Evolutionary conservation across 805 yeast genomes (phyloP).

Genomic region (Pichia sporocuriosa): DNA sequence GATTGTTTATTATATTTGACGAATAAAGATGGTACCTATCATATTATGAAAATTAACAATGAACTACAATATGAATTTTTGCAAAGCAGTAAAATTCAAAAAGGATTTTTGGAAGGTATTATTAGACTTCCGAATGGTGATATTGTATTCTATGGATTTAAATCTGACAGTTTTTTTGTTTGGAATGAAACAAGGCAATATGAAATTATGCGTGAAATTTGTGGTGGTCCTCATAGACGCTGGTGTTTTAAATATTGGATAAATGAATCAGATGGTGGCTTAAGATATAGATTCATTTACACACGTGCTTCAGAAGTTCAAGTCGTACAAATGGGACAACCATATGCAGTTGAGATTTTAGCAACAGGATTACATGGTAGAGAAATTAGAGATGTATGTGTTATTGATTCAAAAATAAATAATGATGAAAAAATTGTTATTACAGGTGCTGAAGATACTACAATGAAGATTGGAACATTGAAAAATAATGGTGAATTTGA

Average conservation of each 20-base stretch:
- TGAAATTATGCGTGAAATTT: constrained; percentile 61
- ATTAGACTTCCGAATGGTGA: constrained; percentile 33
- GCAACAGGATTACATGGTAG: constrained; percentile 81
- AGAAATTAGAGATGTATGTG: constrained; percentile 71
- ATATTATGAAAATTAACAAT: constrained; percentile 31
- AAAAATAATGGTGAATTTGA: constrained; percentile 36
- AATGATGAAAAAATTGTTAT: constrained; percentile 40
- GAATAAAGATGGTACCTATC: constrained; percentile 61
- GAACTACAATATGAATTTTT: constrained; percentile 9
- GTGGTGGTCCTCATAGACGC: constrained; percentile 89
- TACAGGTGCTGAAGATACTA: constrained; percentile 87
- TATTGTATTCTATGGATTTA: constrained; percentile 72
- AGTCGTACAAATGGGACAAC: constrained; percentile 29
- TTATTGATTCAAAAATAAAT: constrained; percentile 29
- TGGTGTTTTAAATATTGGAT: constrained; percentile 50
- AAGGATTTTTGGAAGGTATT: constrained; percentile 80
- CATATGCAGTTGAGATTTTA: constrained; percentile 26
- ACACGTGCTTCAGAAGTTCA: constrained; percentile 49
- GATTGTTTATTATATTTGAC: constrained; percentile 35
- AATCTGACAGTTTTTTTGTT: constrained; percentile 66
- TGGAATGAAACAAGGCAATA: constrained; percentile 76
- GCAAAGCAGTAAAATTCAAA: constrained; percentile 52
- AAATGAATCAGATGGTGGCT: constrained; percentile 15
- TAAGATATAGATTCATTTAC: constrained; percentile 43
- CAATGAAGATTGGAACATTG: constrained; percentile 51